Base-by-base conservation (phyloP, 1,139 yeast species). In the Saccharomyces hybrid region DNA sequence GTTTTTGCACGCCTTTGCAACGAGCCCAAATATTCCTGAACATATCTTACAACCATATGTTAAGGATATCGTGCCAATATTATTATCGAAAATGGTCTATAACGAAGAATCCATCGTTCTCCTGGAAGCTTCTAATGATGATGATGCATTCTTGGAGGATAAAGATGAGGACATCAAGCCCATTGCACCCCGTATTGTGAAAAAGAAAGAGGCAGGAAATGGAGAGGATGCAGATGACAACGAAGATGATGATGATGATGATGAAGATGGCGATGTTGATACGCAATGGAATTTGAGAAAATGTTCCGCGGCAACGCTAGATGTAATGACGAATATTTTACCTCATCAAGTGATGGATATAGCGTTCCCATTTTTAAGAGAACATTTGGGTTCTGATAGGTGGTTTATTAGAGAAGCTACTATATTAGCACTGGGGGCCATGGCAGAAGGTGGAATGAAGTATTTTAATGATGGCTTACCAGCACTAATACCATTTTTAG, bases 321-420 rank as follows among this genome's bases (percentile, higher is more conserved):
- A 93, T 69, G 80, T 85, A 2, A 75, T 93, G 57, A 86, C 97
- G 0, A 77, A 83, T 28, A 76, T 78, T 52, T 78, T 80, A 57
- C 93, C 97, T 0, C 78, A 77, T 7, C 82, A 81, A 56, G 93
- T 89, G 2, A 75, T 91, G 50, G 75, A 78, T 41, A 76, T 81
- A 13, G 78, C 89, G 1, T 76, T 91, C 59, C 98, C 99, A 2
- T 74, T 85, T 23, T 75, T 93, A 54, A 88, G 88, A 67, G 83
- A 81, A 52, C 81, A 83, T 55, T 82, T 93, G 54, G 79, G 80
- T 5, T 80, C 89, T 1, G 73, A 76, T 3, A 81, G 84, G 57
- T 93, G 99, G 99, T 88, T 88, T 46, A 81, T 86, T 13, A 80
- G 97, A 58, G 99, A 93, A 69, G 96, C 97, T 1, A 84, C 97